Base-by-base conservation (phyloP, 371 early-diverging fungal genomes). In the Dichotomocladium elegans region DNA sequence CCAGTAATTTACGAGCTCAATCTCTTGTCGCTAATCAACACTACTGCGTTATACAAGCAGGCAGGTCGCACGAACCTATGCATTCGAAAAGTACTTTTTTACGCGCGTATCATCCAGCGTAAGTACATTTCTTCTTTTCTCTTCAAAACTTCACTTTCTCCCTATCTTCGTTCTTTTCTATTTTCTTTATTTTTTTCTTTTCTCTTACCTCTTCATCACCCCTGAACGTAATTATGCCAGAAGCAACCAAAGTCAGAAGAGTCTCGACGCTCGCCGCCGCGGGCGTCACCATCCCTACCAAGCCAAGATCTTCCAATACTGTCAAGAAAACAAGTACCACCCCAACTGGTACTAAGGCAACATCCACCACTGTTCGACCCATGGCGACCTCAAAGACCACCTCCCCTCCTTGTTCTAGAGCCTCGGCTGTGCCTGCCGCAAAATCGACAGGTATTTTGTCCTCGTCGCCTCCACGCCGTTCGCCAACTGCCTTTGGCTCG, bases 191-290 rank as follows among this genome's bases (percentile, higher is more conserved):
- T 47, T 21, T 33, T 15, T 30, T 31, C 26, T 24, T 33, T 24
- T 12, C 25, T n/a, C 25, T 24, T 48, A 7, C 24, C 25, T 33
- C 24, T 33, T 11, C 29, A 3, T 33, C 8, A 9, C 35, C 4
- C 14, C 21, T 37, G 37, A 37, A n/a, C 5, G n/a, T 35, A 14
- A 21, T 4, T 11, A 48, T 48, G 49, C 35, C 49, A 17, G 49
- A 48, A 48, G 49, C 49, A 17, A 48, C 49, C 15, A 48, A 33
- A 24, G 31, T 31, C n/a, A 31, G 49, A 48, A 29, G 49, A 48
- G 35, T 26, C 1, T 48, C 49, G 22, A 34, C 49, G 12, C 26
- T 48, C 9, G 49, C 49, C 14, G 31, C 21, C 26, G 49, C 35
- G 26, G 49, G 49, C 26, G 49, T 48, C 24, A 33, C 49, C 22